Base-by-base conservation (phyloP, 495 filamentous ascomycete species). In the Xylaria flabelliformis region DNA sequence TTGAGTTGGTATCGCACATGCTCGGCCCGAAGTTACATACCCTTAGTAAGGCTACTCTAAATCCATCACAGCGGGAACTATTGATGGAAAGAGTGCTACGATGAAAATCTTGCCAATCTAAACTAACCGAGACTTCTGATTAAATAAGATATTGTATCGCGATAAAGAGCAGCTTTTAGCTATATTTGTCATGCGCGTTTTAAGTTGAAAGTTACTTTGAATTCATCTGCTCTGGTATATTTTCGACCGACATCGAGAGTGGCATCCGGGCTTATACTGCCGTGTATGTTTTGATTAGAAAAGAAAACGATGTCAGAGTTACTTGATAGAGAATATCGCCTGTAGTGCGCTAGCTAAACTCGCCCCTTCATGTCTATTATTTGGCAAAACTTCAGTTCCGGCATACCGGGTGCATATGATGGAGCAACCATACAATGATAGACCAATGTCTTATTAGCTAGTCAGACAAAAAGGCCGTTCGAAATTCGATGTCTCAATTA, bases 1-100 rank as follows among this genome's bases (percentile, higher is more conserved):
- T 48, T 62, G 17, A n/a, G 34, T 19, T 26, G 29, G 13, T 7
- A 44, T 64, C 21, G 10, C 39, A 71, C 69, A 46, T 46, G 21
- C 58, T 56, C 50, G 65, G 51, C 51, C 36, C 51, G 46, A 69
- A 39, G 53, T 6, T 56, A 42, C 50, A 5, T 58, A 15, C 42
- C 19, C 15, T 42, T 21, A 51, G 17, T 59, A 21, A 10, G 10
- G 32, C 21, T 34, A 32, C 42, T 9, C 48, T 19, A 50, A 26
- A 0, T 32, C 46, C 32, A 70, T 50, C 26, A 4, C 29, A 39
- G 51, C 19, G 19, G 19, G 15, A 36, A n/a, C 13, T 62, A 24
- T 1, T 39, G n/a, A 32, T 55, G 68, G 32, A 39, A 13, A 44
- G 13, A 34, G 58, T 70, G 24, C 34, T 55, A 64, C 26, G 0